Evolutionary conservation across 148 eudicot species (phyloP).

Genomic region (Persicaria tinctoria): DNA sequence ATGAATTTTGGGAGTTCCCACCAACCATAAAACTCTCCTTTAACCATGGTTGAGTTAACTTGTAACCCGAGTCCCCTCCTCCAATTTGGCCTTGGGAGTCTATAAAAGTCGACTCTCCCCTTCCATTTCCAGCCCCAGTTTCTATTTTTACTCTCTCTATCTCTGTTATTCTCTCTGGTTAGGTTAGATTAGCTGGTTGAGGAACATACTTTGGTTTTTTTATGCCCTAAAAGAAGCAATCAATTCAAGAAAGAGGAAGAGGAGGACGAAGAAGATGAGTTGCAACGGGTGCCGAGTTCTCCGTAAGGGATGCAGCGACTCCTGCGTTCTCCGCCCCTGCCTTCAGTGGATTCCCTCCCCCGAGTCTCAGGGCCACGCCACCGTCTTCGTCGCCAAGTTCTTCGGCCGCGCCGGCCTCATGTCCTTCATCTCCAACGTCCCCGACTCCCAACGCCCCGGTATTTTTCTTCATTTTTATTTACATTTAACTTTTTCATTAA

Average conservation of each 20-base stretch:
- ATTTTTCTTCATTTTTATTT: constrained; percentile 4
- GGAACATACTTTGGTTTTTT: background rate
- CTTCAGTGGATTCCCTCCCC: constrained; percentile 48
- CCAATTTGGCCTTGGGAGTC: background rate
- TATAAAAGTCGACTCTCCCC: background rate
- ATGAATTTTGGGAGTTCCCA: too few relatives aligned
- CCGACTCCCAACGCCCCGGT: constrained; percentile 52
- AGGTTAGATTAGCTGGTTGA: background rate
- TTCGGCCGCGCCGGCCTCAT: constrained; percentile 73
- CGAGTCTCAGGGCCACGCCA: constrained; percentile 67
- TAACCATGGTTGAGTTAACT: constrained; percentile 6
- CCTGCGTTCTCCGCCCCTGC: constrained; percentile 46
- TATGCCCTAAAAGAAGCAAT: background rate
- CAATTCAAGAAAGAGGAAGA: background rate
- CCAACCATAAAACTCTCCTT: background rate
- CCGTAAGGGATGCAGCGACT: constrained; percentile 70
- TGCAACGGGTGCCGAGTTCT: constrained; percentile 74
- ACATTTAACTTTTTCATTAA: background rate
- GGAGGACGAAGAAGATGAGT: constrained; percentile 31
- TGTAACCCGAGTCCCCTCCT: background rate
- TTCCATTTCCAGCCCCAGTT: background rate
- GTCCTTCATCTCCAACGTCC: constrained; percentile 68
- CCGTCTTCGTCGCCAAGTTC: constrained; percentile 71
- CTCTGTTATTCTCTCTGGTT: background rate
- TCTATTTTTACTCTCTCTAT: background rate